Evolutionary conservation across 768 basidiomycete species (phyloP).

Genomic region (Austroboletus eburneus): DNA sequence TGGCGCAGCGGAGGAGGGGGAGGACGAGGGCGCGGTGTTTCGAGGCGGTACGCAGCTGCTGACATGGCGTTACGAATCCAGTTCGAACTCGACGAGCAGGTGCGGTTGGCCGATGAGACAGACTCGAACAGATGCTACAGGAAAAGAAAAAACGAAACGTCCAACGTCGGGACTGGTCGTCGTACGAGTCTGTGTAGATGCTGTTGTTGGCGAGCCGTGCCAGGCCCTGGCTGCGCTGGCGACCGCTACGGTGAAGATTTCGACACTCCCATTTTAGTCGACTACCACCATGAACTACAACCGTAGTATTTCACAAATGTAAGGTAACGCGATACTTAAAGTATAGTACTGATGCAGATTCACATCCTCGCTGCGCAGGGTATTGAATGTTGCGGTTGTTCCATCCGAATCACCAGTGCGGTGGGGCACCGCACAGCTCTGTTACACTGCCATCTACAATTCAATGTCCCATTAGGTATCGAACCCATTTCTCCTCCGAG

Average conservation of each 20-base stretch:
- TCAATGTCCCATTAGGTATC: no score
- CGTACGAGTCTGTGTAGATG: slow-evolving; percentile 16
- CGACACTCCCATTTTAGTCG: slow-evolving; percentile 22
- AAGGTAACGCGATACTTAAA: no score
- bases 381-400: not conserved
- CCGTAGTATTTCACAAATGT: no score
- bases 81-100: slow-evolving; percentile 25
- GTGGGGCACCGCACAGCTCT: slow-evolving; percentile 2
- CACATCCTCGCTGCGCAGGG: no score
- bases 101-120: slow-evolving; percentile 15
- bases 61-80: slow-evolving; percentile 48
- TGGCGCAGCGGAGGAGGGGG: slow-evolving; percentile 57
- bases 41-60: slow-evolving; percentile 57
- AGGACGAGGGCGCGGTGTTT: slow-evolving; percentile 56
- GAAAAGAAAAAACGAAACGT: no score
- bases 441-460: not conserved
- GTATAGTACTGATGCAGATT: no score
- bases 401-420: not conserved
- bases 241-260: slow-evolving; percentile 23
- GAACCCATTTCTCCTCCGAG: no score
- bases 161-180: slow-evolving; percentile 1
- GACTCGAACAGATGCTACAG: slow-evolving; percentile 17
- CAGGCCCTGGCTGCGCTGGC: slow-evolving; percentile 29
- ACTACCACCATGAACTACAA: not conserved
- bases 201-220: slow-evolving; percentile 24